Base-by-base conservation (phyloP, 225 moss, liverwort and hornwort genomes). In the Polytrichum formosum region DNA sequence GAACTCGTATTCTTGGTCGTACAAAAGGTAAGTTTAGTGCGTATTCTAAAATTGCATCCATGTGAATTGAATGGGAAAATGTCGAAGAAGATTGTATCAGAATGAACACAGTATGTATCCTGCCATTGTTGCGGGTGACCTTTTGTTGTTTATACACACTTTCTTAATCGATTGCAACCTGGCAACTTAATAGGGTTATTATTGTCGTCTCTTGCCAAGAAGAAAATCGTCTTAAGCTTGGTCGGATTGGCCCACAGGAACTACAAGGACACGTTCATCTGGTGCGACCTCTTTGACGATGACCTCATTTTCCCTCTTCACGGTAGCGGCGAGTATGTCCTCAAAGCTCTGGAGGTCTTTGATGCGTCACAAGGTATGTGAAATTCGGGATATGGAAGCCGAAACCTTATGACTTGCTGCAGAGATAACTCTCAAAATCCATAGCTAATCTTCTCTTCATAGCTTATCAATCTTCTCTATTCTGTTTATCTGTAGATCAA, bases 1-100 rank as follows among this genome's bases (percentile, higher is more conserved):
- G 18, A 88, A 96, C 26, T 96, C 93, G 0, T 96, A 82, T 74
- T 85, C 95, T 66, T 96, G 95, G 95, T 96, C 95, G 2, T 96
- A 91, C 71, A 83, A 87, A 74, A 80, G 87, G 87, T 83, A 60
- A 67, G 31, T 5, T 23, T 35, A 46, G 2, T 46, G 13, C 2
- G 46, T 2, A 46, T 46, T 46, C 13, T 16, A 46, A 46, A 46
- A 16, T 13, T 46, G 46, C 46, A 46, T 46, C 46, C 4, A 46
- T 46, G 3, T 2, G 65, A 27, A 17, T 8, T 25, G 29, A 19
- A 27, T 28, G 18, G 30, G 2, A 30, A 27, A 25, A 2, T 27
- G 27, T 30, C 28, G 6, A 7, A 19, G 25, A 20, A 61, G 8
- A 17, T 28, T 65, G 6, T 20, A 3, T 3, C 13, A 46, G 46